Conservation (phyloP, 2,329 filamentous ascomycete genomes). For the Talaromyces pinophilus region DNA sequence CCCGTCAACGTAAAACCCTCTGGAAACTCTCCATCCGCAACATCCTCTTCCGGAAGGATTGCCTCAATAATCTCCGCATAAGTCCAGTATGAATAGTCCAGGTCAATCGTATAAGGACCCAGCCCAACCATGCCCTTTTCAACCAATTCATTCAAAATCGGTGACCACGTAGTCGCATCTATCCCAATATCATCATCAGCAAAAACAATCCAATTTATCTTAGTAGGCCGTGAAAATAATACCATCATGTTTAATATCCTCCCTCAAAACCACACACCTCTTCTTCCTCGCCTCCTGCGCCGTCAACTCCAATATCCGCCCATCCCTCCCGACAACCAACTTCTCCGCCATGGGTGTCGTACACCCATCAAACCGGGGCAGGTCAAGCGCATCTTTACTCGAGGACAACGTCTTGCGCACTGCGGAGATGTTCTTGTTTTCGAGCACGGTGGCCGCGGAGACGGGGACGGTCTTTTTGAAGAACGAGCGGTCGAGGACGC, state of each 20-base stretch:
- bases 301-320: slow-evolving; percentile 47
- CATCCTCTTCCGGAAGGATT: slow-evolving; percentile 75
- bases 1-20: slow-evolving; percentile 85
- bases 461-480: slow-evolving; percentile 77
- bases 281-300: slow-evolving; percentile 51
- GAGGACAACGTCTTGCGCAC: slow-evolving; percentile 67
- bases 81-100: slow-evolving; percentile 85
- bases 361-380: slow-evolving; percentile 61
- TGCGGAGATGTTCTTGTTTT: slow-evolving; percentile 71
- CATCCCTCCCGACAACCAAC: slow-evolving; percentile 14
- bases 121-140: slow-evolving; percentile 68
- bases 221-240: slow-evolving; percentile 30
- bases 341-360: slow-evolving; percentile 59
- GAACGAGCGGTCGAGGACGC: slow-evolving; percentile 76
- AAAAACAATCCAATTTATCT: slow-evolving; percentile 19
- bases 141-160: slow-evolving; percentile 67
- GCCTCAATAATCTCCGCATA: slow-evolving; percentile 82
- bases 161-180: slow-evolving; percentile 76
- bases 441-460: slow-evolving; percentile 74
- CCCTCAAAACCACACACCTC: slow-evolving; percentile 44
- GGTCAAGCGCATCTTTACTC: slow-evolving; percentile 65
- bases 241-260: slow-evolving; percentile 44
- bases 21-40: slow-evolving; percentile 69
- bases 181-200: slow-evolving; percentile 30
- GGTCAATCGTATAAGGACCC: slow-evolving; percentile 70